phyloP scores from a whole-genome alignment of 1,284 basidiomycete species.

The Trichosporon coremiiforme region DNA sequence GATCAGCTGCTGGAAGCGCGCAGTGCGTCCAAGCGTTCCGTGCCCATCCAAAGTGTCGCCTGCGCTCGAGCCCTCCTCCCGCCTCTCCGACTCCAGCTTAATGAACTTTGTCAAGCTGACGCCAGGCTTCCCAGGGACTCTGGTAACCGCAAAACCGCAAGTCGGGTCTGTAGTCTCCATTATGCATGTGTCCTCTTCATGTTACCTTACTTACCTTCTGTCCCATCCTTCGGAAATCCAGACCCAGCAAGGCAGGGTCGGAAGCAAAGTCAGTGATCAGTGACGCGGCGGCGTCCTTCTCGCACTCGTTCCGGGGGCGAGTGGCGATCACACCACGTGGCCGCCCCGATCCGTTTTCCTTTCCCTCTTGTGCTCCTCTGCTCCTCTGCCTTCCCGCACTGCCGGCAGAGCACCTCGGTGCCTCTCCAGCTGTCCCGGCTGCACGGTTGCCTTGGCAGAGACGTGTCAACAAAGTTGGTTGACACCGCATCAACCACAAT shows the following conservation, averaged over 20 bases:
- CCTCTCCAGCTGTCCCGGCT: not conserved
- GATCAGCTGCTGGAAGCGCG: not conserved
- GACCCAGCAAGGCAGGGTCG: too few relatives aligned
- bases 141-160: constrained; percentile 20
- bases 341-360: not conserved
- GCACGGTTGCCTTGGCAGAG: not conserved
- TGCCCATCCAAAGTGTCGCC: not conserved
- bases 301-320: too few relatives aligned
- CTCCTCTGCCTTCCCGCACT: too few relatives aligned
- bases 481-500: too few relatives aligned
- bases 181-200: not conserved
- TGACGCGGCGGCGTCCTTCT: not conserved
- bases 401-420: not conserved
- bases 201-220: too few relatives aligned
- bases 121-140: constrained; percentile 22
- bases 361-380: not conserved
- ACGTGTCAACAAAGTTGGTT: not conserved
- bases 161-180: not conserved
- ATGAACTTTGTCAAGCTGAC: constrained; percentile 11
- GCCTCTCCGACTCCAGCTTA: not conserved
- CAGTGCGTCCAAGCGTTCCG: not conserved
- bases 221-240: too few relatives aligned
- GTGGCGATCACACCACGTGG: constrained; percentile 17
- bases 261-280: too few relatives aligned
- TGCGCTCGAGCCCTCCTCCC: not conserved